A percentile compares a stretch with the other conserved stretches of the same genome.
Evolutionary conservation across 140 eudicot genomes (phyloP).

Genomic region (Cichorium intybus): DNA sequence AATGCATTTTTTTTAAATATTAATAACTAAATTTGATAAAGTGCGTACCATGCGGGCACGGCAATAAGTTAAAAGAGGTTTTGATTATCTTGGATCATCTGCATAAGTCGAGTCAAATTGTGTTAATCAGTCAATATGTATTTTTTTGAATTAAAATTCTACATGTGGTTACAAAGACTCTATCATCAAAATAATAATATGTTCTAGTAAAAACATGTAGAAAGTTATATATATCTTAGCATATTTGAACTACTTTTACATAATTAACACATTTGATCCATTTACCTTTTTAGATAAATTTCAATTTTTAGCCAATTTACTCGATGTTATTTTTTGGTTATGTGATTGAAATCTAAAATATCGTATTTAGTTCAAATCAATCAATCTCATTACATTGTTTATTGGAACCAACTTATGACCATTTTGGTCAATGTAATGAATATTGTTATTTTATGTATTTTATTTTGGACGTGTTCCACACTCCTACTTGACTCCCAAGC

Average conservation of each 20-base stretch:
- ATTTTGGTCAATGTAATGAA: constrained; percentile 2
- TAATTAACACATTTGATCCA: neutral
- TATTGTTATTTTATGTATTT: neutral
- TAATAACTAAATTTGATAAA: too few relatives aligned
- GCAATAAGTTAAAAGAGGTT: too few relatives aligned
- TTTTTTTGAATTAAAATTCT: too few relatives aligned
- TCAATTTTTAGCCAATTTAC: neutral
- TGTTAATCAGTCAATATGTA: too few relatives aligned
- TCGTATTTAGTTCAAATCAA: neutral
- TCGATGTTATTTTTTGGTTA: too few relatives aligned
- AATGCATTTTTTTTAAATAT: too few relatives aligned
- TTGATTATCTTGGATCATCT: too few relatives aligned
- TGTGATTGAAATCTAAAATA: neutral
- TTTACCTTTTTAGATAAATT: neutral
- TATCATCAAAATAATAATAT: too few relatives aligned
- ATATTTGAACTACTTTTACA: neutral
- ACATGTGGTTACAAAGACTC: too few relatives aligned
- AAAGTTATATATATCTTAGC: neutral
- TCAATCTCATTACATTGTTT: neutral
- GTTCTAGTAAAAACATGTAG: neutral
- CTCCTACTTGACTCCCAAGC: constrained; percentile 19
- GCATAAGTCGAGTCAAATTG: too few relatives aligned
- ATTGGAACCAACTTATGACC: constrained; percentile 15
- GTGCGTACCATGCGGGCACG: too few relatives aligned
- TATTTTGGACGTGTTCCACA: constrained; percentile 17